A percentile compares a stretch with the other conserved stretches of the same genome.
phyloP scores from a whole-genome alignment of 2,329 filamentous ascomycete genomes.

The Beauveria caledonica region DNA sequence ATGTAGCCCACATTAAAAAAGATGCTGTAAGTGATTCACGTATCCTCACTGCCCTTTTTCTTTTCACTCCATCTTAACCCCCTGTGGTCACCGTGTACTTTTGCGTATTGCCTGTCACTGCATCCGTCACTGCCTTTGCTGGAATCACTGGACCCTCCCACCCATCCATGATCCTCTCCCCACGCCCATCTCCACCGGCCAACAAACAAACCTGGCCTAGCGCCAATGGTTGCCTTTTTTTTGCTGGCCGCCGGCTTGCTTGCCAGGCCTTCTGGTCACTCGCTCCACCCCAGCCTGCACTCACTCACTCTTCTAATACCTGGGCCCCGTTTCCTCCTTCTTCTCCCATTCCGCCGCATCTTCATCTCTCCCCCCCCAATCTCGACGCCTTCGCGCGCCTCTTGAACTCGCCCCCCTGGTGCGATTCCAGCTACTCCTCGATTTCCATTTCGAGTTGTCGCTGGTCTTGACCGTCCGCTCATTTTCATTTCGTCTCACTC shows the following conservation, averaged over 20 bases:
- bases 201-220: slow-evolving; percentile 9
- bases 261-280: not conserved
- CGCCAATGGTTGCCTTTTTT: not conserved
- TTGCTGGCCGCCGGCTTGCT: not conserved
- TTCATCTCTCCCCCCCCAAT: slow-evolving; percentile 16
- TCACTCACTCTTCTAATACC: slow-evolving; percentile 1
- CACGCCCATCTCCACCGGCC: slow-evolving; percentile 3
- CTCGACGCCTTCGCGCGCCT: slow-evolving; percentile 12
- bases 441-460: slow-evolving; percentile 33
- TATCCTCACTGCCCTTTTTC: no score
- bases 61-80: no score
- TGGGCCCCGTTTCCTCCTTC: slow-evolving; percentile 21
- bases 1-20: no score
- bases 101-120: no score
- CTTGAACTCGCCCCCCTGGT: slow-evolving; percentile 30
- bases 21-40: no score
- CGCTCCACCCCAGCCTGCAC: not conserved
- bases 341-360: slow-evolving; percentile 20
- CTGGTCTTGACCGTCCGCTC: slow-evolving; percentile 56
- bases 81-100: no score
- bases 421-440: slow-evolving; percentile 49
- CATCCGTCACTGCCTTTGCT: no score
- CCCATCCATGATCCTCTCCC: not conserved
- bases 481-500: slow-evolving; percentile 28
- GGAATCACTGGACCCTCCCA: not conserved